Base-by-base conservation (phyloP, 208 protist genomes). In the Balamuthia mandrillaris region DNA sequence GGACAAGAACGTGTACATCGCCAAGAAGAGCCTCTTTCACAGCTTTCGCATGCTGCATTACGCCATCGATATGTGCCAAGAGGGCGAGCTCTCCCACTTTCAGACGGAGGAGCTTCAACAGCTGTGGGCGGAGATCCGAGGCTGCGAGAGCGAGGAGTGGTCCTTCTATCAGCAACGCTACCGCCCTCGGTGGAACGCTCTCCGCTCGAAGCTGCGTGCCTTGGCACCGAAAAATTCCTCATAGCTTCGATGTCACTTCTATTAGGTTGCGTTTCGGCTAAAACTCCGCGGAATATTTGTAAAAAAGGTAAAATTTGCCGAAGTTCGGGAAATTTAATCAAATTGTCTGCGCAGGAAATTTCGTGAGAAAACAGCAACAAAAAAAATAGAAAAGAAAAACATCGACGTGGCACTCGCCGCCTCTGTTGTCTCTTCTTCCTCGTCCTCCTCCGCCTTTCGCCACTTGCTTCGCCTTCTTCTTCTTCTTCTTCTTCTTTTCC, bases 391-490 rank as follows among this genome's bases (percentile, higher is more conserved):
- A n/a, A n/a, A n/a, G n/a, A n/a, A n/a, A n/a, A n/a, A n/a, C n/a
- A n/a, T n/a, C n/a, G n/a, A n/a, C n/a, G n/a, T n/a, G n/a, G n/a
- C n/a, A n/a, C n/a, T n/a, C n/a, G n/a, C n/a, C n/a, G n/a, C n/a
- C n/a, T n/a, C n/a, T n/a, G n/a, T n/a, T n/a, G n/a, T n/a, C n/a
- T n/a, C n/a, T n/a, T n/a, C n/a, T n/a, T n/a, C n/a, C n/a, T n/a
- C n/a, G n/a, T n/a, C n/a, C n/a, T n/a, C n/a, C n/a, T n/a, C n/a
- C n/a, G n/a, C n/a, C n/a, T n/a, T n/a, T n/a, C n/a, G n/a, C n/a
- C 31, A 44, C 85, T 72, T n/a, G 74, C 78, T 58, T 87, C 54
- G 44, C 70, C 70, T 60, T 87, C 51, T 9, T 47, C 2, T 29
- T 87, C 79, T 16, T 42, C 45, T 37, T 51, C 24, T 7, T 85